These are phyloP conservation scores for Ceratocystis cacaofunesta DNA, from an alignment of 2,329 filamentous ascomycete genomes.

Conservation along the genomic window DNA sequence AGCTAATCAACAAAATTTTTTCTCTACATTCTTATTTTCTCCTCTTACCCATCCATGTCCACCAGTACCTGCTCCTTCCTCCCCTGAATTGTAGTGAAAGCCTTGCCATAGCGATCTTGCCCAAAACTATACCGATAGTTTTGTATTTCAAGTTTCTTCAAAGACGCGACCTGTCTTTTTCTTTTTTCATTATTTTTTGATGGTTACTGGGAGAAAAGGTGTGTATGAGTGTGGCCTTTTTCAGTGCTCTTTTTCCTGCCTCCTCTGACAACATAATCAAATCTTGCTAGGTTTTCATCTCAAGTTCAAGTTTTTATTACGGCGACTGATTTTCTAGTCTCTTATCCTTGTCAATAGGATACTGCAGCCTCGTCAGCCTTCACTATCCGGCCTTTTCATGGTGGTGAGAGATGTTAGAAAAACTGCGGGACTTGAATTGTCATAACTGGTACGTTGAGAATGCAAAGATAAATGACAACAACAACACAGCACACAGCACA, in stretches of 20 bases:
- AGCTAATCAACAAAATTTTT: neutral
- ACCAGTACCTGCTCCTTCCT: constrained; percentile 4
- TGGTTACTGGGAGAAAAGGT: neutral
- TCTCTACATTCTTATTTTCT: neutral
- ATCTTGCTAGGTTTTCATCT: neutral
- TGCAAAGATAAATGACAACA: neutral
- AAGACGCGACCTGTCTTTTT: neutral
- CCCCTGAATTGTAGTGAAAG: neutral
- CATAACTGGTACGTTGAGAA: neutral
- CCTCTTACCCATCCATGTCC: neutral
- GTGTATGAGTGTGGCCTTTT: neutral
- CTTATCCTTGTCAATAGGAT: neutral
- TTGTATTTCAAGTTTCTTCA: neutral
- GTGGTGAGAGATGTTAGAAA: neutral
- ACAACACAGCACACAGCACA: constrained; percentile 1
- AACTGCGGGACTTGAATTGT: neutral
- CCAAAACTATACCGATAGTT: neutral
- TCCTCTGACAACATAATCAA: neutral
- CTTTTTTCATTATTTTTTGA: neutral
- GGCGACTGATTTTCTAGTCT: neutral
- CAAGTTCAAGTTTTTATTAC: neutral
- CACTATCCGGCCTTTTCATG: neutral
- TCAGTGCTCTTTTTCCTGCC: neutral
- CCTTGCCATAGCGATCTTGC: neutral
- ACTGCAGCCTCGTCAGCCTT: neutral